Evolutionary conservation across 225 moss, liverwort and hornwort species (phyloP).

Genomic region (Bryum argenteum): DNA sequence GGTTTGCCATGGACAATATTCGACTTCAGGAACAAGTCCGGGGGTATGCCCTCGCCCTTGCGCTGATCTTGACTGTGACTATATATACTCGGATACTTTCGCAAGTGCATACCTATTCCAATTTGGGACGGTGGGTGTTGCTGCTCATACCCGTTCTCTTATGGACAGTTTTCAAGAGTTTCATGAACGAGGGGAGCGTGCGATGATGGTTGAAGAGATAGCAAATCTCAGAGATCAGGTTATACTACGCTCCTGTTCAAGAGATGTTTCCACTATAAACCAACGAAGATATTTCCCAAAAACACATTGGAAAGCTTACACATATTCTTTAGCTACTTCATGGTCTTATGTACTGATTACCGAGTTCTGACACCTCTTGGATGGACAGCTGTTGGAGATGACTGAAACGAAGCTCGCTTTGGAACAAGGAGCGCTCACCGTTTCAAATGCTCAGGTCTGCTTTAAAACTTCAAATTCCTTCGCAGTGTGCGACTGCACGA

Average conservation of each 20-base stretch:
- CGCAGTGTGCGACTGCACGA: background rate
- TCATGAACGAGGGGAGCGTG: slow-evolving; percentile 75
- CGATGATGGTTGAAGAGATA: slow-evolving; percentile 68
- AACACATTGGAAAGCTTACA: too few species aligned
- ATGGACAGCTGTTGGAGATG: slow-evolving; percentile 65
- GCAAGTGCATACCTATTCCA: background rate
- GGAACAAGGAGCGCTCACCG: slow-evolving; percentile 52
- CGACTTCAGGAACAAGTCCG: slow-evolving; percentile 85
- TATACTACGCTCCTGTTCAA: background rate
- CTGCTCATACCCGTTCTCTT: background rate
- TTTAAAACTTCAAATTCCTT: background rate
- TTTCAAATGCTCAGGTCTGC: slow-evolving; percentile 82
- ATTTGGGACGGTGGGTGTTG: background rate
- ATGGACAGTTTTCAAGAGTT: slow-evolving; percentile 77
- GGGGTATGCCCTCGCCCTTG: slow-evolving; percentile 47
- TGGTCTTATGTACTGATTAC: background rate
- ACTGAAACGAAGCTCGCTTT: slow-evolving; percentile 73
- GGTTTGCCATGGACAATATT: slow-evolving; percentile 98
- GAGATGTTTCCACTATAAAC: background rate
- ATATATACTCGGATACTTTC: slow-evolving; percentile 6
- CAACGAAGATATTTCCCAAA: background rate
- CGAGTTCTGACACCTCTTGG: slow-evolving; percentile 10
- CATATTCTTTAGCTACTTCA: background rate
- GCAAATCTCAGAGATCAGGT: slow-evolving; percentile 82
- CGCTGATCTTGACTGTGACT: background rate